A percentile compares a stretch with the other conserved stretches of the same genome.
phyloP scores from a whole-genome alignment of 2,329 filamentous ascomycete genomes.

The Aspergillus piperis region DNA sequence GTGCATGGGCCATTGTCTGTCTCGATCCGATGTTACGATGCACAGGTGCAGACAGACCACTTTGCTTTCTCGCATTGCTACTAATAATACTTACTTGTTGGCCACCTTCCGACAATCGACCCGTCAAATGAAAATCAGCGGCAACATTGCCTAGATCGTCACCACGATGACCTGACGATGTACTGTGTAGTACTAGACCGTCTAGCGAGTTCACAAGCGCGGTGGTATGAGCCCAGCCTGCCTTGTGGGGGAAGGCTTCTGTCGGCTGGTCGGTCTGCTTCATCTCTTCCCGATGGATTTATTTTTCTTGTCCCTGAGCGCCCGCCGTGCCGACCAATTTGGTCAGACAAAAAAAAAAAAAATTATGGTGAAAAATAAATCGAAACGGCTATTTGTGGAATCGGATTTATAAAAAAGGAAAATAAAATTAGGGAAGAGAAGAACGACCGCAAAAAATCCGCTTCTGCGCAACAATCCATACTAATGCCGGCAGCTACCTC shows the following conservation, averaged over 20 bases:
- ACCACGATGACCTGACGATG: conserved; percentile 6
- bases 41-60: conserved; percentile 5
- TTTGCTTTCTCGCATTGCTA: conserved; percentile 1
- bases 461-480: background rate
- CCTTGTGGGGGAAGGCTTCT: conserved; percentile 15
- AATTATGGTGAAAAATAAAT: too few relatives aligned
- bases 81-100: conserved; percentile 17
- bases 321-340: background rate
- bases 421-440: background rate
- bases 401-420: background rate
- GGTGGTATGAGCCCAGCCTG: conserved; percentile 14
- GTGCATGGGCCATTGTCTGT: conserved; percentile 25
- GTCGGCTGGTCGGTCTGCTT: background rate
- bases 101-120: conserved; percentile 9
- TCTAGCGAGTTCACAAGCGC: conserved; percentile 17
- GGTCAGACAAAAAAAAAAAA: background rate
- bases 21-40: conserved; percentile 19
- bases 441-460: background rate
- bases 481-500: background rate
- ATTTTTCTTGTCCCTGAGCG: conserved; percentile 2
- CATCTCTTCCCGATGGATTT: background rate
- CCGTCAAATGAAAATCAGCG: conserved; percentile 17
- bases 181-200: background rate
- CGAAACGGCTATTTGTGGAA: too few relatives aligned
- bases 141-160: conserved; percentile 17